Evolutionary conservation across 169 alveolate genomes (phyloP), one percentile per base, ranked within the genome.

Genomic region (Besnoitia besnoiti): DNA sequence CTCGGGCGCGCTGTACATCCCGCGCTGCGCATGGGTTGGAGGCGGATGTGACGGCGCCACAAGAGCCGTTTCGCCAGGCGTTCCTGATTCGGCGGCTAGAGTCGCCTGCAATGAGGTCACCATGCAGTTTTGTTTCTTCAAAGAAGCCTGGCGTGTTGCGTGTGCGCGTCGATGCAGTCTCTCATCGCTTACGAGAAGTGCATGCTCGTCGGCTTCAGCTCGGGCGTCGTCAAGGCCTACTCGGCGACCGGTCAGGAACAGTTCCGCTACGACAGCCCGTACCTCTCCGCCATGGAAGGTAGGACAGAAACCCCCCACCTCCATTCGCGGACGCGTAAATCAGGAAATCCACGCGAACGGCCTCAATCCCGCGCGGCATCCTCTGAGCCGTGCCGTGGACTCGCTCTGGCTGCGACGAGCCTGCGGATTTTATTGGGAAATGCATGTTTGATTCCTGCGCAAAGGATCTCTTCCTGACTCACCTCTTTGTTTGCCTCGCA

Each of bases 271-370:
- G 80, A 67, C 39, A 35, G 80, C 42, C 39, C 39, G 21, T 67
- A 67, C n/a, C 80, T 67, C 2, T 67, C 80, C 14, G n/a, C 80
- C 24, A 67, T 67, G 80, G 80, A 19, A n/a, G 80, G 80, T 67
- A 67, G 39, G 80, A 10, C n/a, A n/a, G n/a, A n/a, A n/a, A n/a
- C n/a, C n/a, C n/a, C n/a, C n/a, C n/a, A n/a, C n/a, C n/a, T n/a
- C n/a, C n/a, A n/a, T n/a, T n/a, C n/a, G n/a, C n/a, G n/a, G n/a
- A n/a, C n/a, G n/a, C n/a, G n/a, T n/a, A n/a, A n/a, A n/a, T n/a
- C n/a, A n/a, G n/a, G n/a, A n/a, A n/a, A n/a, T n/a, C n/a, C n/a
- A n/a, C n/a, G n/a, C n/a, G n/a, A n/a, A n/a, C n/a, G n/a, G n/a
- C n/a, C n/a, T n/a, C n/a, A n/a, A n/a, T n/a, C n/a, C n/a, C n/a